These are phyloP conservation scores for Ogataea kodamae DNA, from an alignment of 805 yeast genomes.

Conservation along the genomic window DNA sequence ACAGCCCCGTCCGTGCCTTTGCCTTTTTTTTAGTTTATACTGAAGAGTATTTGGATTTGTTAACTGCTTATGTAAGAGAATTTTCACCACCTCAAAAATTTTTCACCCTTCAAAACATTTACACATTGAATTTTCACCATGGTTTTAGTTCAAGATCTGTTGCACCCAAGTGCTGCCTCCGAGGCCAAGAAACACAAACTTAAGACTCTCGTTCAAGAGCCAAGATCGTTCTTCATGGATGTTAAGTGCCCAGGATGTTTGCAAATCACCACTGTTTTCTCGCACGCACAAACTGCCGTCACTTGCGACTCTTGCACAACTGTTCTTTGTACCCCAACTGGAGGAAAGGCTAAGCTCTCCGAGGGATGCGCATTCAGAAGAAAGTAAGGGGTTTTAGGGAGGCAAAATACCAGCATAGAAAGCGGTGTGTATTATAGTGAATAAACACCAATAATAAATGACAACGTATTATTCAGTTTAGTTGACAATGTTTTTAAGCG, in stretches of 20 bases:
- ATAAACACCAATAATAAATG: slow-evolving; percentile 6
- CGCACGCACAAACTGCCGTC: slow-evolving; percentile 99
- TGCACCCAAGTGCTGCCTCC: slow-evolving; percentile 95
- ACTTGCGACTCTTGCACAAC: slow-evolving; percentile 98
- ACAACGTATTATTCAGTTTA: not conserved
- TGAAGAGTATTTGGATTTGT: slow-evolving; percentile 1
- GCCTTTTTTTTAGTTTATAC: slow-evolving; percentile 1
- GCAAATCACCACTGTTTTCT: slow-evolving; percentile 98
- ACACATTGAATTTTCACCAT: slow-evolving; percentile 6
- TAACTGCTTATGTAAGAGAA: slow-evolving; percentile 6
- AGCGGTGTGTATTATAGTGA: slow-evolving; percentile 11
- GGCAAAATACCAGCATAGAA: slow-evolving; percentile 10
- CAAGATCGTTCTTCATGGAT: slow-evolving; percentile 99
- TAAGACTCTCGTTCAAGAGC: slow-evolving; percentile 94
- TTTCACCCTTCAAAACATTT: slow-evolving; percentile 7
- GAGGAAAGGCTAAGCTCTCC: slow-evolving; percentile 99
- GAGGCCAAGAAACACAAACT: slow-evolving; percentile 97
- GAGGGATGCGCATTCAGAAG: slow-evolving; percentile 99
- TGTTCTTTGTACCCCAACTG: slow-evolving; percentile 97
- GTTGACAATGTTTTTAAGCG: slow-evolving; percentile 4
- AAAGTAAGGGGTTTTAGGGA: slow-evolving; percentile 57
- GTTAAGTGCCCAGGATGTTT: slow-evolving; percentile 99
- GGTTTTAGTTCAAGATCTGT: slow-evolving; percentile 99
- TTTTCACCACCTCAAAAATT: slow-evolving; percentile 18
- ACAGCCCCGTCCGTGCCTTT: not conserved